A percentile compares a stretch with the other conserved stretches of the same genome.
phyloP scores from a whole-genome alignment of 768 basidiomycete species.

The Tricholoma matsutake region DNA sequence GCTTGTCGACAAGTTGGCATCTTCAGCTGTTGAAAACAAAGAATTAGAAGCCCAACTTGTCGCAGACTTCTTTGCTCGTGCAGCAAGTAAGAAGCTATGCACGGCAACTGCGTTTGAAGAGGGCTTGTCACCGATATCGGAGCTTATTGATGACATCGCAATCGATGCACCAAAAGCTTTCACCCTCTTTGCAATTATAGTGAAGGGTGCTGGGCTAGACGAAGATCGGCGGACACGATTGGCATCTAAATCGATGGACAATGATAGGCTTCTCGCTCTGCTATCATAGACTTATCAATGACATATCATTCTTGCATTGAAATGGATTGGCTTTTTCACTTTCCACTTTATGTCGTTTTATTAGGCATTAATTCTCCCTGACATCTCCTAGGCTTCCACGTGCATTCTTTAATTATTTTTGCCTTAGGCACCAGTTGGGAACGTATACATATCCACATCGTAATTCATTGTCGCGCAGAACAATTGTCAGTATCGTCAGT shows the following conservation, averaged over 20 bases:
- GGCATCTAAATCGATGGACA: constrained; percentile 58
- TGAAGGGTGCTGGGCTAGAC: constrained; percentile 68
- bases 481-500: not conserved
- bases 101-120: constrained; percentile 64
- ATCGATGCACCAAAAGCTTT: constrained; percentile 90
- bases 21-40: constrained; percentile 76
- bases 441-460: not conserved
- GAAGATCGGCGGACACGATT: constrained; percentile 55
- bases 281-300: constrained; percentile 45
- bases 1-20: constrained; percentile 76
- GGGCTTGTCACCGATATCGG: constrained; percentile 66
- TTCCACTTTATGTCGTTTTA: constrained; percentile 13
- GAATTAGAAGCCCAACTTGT: constrained; percentile 77
- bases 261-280: constrained; percentile 56
- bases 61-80: constrained; percentile 66
- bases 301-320: constrained; percentile 22
- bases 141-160: constrained; percentile 83
- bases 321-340: constrained; percentile 25
- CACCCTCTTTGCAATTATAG: constrained; percentile 67
- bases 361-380: not conserved
- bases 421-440: not conserved
- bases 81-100: constrained; percentile 57
- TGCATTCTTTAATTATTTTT: constrained; percentile 1
- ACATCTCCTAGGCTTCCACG: not conserved
- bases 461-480: not conserved